Conservation (phyloP, 257 asterid species). For the Coffea eugenioides region DNA sequence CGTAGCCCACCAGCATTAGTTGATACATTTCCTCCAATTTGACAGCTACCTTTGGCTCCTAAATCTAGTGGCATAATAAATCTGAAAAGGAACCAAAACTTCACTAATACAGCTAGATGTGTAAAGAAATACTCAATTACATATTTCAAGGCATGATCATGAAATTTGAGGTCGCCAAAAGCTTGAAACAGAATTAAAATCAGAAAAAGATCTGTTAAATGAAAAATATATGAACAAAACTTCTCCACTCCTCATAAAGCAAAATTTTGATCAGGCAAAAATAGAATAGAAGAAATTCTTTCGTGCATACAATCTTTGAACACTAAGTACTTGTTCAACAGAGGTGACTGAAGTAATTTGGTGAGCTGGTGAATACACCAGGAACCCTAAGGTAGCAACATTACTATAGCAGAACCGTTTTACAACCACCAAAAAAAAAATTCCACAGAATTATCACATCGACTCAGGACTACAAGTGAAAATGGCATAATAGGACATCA, state of each 20-base stretch:
- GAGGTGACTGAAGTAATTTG: neutral
- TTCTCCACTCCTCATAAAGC: neutral
- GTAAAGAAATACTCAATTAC: neutral
- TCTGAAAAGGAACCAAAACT: conserved; percentile 36
- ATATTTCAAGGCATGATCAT: neutral
- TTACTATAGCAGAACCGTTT: neutral
- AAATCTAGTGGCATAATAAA: conserved; percentile 93
- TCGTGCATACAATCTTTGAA: neutral
- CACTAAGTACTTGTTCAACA: too few relatives aligned
- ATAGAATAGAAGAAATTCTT: neutral
- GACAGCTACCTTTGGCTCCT: conserved; percentile 99
- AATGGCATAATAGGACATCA: too few relatives aligned
- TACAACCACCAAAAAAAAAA: neutral
- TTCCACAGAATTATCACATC: neutral
- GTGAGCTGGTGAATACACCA: neutral
- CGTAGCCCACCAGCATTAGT: conserved; percentile 99
- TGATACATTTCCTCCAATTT: conserved; percentile 95
- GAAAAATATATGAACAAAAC: neutral
- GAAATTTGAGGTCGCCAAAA: neutral
- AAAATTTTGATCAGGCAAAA: conserved; percentile 9
- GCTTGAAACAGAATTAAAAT: neutral
- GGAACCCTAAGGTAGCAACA: neutral
- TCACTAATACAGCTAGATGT: neutral
- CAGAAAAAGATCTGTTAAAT: neutral
- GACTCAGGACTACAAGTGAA: neutral